A percentile compares a stretch with the other conserved stretches of the same genome.
These are phyloP conservation scores for Sechiopsis laciniata DNA, from an alignment of 306 rosid genomes.

Conservation along the genomic window DNA sequence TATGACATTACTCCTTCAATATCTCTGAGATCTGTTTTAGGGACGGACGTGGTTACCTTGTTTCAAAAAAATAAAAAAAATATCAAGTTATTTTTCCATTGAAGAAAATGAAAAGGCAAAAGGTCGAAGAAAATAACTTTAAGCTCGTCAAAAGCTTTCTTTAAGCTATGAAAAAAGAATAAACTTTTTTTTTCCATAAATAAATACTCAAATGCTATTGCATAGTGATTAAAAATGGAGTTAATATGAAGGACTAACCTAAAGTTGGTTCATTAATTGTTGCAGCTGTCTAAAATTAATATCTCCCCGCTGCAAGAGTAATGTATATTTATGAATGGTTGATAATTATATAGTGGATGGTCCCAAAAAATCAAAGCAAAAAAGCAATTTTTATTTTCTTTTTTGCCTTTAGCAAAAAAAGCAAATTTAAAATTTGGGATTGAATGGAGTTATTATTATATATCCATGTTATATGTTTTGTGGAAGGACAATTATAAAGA, in stretches of 20 bases:
- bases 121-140: no score
- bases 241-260: background rate
- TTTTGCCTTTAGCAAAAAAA: no score
- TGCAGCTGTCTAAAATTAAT: background rate
- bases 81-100: no score
- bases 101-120: no score
- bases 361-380: constrained; percentile 15
- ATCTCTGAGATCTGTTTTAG: no score
- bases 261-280: background rate
- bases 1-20: no score
- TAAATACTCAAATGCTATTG: background rate
- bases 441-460: background rate
- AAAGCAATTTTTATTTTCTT: background rate
- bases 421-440: background rate
- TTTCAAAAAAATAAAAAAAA: no score
- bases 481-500: background rate
- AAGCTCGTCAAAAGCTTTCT: background rate
- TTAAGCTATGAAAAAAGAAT: background rate
- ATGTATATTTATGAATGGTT: constrained; percentile 1
- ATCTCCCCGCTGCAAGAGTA: background rate
- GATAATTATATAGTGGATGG: constrained; percentile 1
- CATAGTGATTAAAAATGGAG: constrained; percentile 3
- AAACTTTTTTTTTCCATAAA: background rate
- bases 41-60: no score
- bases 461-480: background rate